Evolutionary conservation across 1,284 basidiomycete genomes (phyloP), one percentile per base, ranked within the genome.

Genomic region (Cystobasidium sp.): DNA sequence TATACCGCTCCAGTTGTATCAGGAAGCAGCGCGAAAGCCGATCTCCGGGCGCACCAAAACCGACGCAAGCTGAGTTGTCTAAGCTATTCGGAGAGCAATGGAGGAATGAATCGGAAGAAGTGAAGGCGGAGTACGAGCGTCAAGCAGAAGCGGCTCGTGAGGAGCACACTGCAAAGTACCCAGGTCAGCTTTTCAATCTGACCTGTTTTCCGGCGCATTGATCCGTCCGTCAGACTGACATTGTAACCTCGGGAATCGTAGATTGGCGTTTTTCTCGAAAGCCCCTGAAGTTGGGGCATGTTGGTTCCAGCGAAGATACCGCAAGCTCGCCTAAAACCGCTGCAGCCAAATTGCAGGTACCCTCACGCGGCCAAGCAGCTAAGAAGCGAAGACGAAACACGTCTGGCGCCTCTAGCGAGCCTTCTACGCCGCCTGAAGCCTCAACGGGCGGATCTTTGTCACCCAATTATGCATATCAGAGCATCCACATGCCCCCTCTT

Each of bases 61-160:
- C 64, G 44, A 70, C 76, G 5, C 76, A 77, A 16, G 74, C 75
- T 20, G 76, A 77, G 6, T 67, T 77, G 8, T 76, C 92, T 43
- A 88, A 87, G 77, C 81, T 88, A 56, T 88, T 95, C 75, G 86
- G 88, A 2, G 74, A 81, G 2, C 84, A 89, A 84, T 95, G 93
- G 93, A 88, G 84, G 78, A 81, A 82, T 3, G 91, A 91, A 79
- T 61, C 82, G 0, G 82, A 84, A 0, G 83, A 84, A 0, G 84
- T 88, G 65, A 87, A 86, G 78, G 82, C 82, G 1, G 79, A 86
- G 16, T 95, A 89, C 80, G 92, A 93, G 80, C 83, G 85, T 16
- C 82, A 86, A 75, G 90, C 91, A 0, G 89, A 90, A 61, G 81
- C 85, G 63, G 86, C 84, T 72, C 93, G 93, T 82, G 84, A 85